Evolutionary conservation across 441 rosid genomes (phyloP).

Genomic region (Erodium moschatum): DNA sequence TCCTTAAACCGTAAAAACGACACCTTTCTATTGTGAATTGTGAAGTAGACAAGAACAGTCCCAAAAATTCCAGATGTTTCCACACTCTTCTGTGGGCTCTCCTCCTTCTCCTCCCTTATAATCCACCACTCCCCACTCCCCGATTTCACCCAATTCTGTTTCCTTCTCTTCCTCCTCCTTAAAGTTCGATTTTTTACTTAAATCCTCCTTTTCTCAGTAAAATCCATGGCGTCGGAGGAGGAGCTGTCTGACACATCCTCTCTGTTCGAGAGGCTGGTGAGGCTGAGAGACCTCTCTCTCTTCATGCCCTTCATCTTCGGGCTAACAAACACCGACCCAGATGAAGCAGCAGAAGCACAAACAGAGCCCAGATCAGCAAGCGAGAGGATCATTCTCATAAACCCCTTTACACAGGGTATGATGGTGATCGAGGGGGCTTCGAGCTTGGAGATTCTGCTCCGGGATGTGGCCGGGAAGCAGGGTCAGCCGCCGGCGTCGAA

Average conservation of each 20-base stretch:
- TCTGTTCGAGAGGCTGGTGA: conserved; percentile 8
- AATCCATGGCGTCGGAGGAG: not conserved
- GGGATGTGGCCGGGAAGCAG: not conserved
- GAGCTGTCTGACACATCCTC: not conserved
- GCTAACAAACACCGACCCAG: not conserved
- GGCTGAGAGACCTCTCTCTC: not conserved
- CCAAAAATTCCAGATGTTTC: conserved; percentile 48
- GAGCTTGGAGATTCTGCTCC: not conserved
- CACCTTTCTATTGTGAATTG: not conserved
- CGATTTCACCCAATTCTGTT: not conserved
- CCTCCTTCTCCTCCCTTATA: not conserved
- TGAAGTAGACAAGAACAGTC: not conserved
- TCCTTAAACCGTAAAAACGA: conserved; percentile 1
- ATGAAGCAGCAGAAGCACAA: not conserved
- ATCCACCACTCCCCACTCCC: not conserved
- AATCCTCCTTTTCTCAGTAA: not conserved
- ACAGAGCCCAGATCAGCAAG: not conserved
- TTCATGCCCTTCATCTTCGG: conserved; percentile 7
- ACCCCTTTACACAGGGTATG: not conserved
- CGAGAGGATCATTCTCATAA: not conserved
- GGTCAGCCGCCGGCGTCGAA: not conserved
- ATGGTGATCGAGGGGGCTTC: conserved; percentile 5
- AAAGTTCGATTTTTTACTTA: not conserved
- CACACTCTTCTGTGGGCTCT: conserved; percentile 25
- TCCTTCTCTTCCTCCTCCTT: not conserved